phyloP scores from a whole-genome alignment of 179 eudicot genomes.

The Actinidia polygama region DNA sequence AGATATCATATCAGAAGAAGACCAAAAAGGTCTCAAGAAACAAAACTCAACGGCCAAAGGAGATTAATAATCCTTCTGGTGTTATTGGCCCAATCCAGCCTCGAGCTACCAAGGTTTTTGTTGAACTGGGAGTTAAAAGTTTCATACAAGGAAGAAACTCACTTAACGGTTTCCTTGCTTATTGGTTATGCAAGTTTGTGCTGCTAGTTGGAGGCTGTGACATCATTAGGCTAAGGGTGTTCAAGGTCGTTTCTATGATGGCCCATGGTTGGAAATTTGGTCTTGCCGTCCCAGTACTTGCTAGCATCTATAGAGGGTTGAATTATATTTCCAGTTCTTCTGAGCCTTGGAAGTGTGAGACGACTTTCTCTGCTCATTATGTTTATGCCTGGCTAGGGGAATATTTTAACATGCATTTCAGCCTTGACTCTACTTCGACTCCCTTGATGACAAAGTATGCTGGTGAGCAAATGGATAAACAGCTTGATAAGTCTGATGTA shows the following conservation, averaged over 20 bases:
- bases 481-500: too few species aligned
- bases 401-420: too few species aligned
- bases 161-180: not conserved
- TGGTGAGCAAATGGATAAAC: too few species aligned
- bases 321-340: not conserved
- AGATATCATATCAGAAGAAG: too few species aligned
- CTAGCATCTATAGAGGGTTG: not conserved
- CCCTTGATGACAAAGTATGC: too few species aligned
- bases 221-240: not conserved
- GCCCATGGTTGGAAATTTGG: too few species aligned
- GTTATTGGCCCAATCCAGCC: not conserved
- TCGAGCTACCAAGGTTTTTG: not conserved
- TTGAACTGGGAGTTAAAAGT: not conserved
- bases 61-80: not conserved
- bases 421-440: too few species aligned
- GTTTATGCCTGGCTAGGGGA: not conserved
- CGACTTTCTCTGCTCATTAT: not conserved
- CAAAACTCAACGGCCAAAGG: not conserved
- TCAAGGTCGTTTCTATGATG: not conserved
- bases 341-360: not conserved
- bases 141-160: not conserved
- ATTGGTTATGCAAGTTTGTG: not conserved
- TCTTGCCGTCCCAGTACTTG: not conserved
- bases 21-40: not conserved
- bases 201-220: not conserved